These are phyloP conservation scores for Ogataea minuta DNA, from an alignment of 805 yeast genomes.

Conservation along the genomic window DNA sequence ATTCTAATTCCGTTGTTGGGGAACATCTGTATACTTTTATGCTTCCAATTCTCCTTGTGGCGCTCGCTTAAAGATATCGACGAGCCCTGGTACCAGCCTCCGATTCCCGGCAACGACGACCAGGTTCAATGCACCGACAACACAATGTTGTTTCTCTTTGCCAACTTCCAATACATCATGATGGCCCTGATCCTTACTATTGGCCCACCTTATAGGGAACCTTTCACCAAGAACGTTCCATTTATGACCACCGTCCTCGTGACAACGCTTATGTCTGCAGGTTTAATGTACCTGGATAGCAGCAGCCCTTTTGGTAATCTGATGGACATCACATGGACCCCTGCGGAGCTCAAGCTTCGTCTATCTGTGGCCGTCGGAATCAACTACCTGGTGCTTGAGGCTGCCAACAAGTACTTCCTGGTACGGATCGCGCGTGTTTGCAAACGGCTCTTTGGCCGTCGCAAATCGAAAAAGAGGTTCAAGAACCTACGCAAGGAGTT, in stretches of 20 bases:
- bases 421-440: slow-evolving; percentile 38
- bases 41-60: slow-evolving; percentile 75
- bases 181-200: slow-evolving; percentile 80
- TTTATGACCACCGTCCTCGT: slow-evolving; percentile 60
- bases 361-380: slow-evolving; percentile 45
- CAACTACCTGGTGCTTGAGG: slow-evolving; percentile 49
- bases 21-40: slow-evolving; percentile 60
- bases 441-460: slow-evolving; percentile 36
- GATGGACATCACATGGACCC: slow-evolving; percentile 72
- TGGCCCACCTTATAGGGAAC: slow-evolving; percentile 92
- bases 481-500: slow-evolving; percentile 37
- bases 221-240: slow-evolving; percentile 63
- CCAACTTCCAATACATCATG: slow-evolving; percentile 87
- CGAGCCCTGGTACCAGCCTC: slow-evolving; percentile 74
- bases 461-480: slow-evolving; percentile 34
- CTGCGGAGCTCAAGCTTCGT: slow-evolving; percentile 47
- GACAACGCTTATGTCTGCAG: slow-evolving; percentile 49
- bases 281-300: slow-evolving; percentile 54
- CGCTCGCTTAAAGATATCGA: slow-evolving; percentile 41
- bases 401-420: slow-evolving; percentile 47
- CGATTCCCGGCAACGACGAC: slow-evolving; percentile 78
- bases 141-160: slow-evolving; percentile 73
- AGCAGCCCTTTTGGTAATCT: slow-evolving; percentile 57
- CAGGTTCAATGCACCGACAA: slow-evolving; percentile 87
- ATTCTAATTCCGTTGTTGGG: slow-evolving; percentile 80